phyloP scores from a whole-genome alignment of 2,329 filamentous ascomycete genomes.

The Diaporthe sp. region DNA sequence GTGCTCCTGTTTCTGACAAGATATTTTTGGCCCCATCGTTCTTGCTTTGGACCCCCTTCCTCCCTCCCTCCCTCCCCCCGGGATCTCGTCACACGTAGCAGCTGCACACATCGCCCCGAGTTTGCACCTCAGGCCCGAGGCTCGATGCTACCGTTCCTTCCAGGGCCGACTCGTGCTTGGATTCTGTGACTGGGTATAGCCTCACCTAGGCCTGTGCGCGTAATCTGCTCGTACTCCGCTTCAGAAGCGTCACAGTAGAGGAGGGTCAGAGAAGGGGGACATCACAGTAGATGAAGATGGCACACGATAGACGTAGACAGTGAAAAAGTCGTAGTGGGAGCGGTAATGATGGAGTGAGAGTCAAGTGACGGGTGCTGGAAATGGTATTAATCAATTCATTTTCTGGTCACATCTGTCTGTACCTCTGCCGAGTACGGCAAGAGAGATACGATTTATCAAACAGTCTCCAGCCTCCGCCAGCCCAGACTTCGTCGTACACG shows the following conservation, averaged over 20 bases:
- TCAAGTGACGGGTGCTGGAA: not conserved
- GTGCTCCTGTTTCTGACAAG: not conserved
- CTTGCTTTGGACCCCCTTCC: not conserved
- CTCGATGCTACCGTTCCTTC: conserved; percentile 1
- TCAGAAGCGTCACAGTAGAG: conserved; percentile 4
- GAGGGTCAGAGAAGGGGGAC: not conserved
- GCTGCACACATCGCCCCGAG: not conserved
- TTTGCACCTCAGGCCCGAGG: not conserved
- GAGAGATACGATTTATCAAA: conserved; percentile 9
- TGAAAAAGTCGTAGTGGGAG: not conserved
- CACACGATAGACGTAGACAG: not conserved
- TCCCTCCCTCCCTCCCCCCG: not conserved
- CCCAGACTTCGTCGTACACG: conserved; percentile 2
- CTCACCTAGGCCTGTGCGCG: not conserved
- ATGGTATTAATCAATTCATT: conserved; percentile 21
- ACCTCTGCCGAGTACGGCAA: not conserved
- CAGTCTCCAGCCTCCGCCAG: conserved; percentile 20
- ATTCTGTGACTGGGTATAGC: not conserved
- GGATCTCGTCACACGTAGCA: conserved; percentile 15
- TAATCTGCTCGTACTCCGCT: not conserved
- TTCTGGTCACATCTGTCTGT: not conserved
- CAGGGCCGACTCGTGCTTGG: not conserved
- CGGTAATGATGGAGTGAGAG: not conserved
- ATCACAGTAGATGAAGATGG: not conserved
- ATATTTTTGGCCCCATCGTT: not conserved